Evolutionary conservation across 345 rosid species (phyloP).

Genomic region (Eucalyptus sideroxylon): DNA sequence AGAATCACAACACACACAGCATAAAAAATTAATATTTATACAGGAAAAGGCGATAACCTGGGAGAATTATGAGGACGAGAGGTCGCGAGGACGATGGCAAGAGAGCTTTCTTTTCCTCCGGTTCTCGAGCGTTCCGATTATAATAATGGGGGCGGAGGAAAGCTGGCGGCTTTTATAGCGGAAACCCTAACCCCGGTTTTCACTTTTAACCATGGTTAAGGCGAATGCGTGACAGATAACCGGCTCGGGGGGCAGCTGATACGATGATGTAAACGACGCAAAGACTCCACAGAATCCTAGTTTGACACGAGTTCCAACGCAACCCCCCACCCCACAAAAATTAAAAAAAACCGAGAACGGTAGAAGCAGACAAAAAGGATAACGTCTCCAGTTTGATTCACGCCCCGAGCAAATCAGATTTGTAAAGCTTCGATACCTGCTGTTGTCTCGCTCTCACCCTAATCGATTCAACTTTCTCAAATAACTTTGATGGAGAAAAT

Average conservation of each 20-base stretch:
- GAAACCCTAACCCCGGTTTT: not conserved
- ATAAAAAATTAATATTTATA: too few species aligned
- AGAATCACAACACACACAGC: not conserved
- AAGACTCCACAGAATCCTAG: not conserved
- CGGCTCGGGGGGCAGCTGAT: not conserved
- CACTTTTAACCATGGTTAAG: not conserved
- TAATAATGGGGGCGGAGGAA: not conserved
- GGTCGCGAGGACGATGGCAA: not conserved
- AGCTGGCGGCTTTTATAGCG: not conserved
- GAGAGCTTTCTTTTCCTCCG: not conserved
- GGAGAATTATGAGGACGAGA: not conserved
- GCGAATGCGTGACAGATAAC: not conserved
- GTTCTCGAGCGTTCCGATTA: not conserved
- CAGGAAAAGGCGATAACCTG: not conserved
- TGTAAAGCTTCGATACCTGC: too few species aligned
- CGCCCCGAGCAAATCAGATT: too few species aligned
- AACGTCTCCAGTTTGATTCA: too few species aligned
- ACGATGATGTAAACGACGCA: not conserved
- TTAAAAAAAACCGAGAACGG: not conserved
- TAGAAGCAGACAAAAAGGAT: not conserved
- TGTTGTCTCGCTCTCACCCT: too few species aligned
- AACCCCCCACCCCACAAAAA: not conserved
- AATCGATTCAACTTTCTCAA: too few species aligned
- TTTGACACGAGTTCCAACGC: not conserved
- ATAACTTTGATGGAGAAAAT: too few species aligned